Base-by-base conservation (phyloP, 805 yeast species). In the Zygotorulaspora danielsina region DNA sequence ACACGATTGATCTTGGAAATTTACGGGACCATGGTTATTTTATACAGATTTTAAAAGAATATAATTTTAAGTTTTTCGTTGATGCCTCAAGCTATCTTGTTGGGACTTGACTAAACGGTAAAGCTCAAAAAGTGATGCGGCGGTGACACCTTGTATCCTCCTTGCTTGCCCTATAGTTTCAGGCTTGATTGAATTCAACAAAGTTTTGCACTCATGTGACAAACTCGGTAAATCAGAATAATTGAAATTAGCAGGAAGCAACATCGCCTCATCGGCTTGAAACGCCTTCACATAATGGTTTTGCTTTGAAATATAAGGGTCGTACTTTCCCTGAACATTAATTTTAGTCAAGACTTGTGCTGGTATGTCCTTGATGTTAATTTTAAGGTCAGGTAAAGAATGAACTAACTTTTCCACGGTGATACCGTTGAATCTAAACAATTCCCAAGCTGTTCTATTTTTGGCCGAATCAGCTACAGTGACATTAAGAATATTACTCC, bases 81-180 rank as follows among this genome's bases (percentile, higher is more conserved):
- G 39, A 6, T 32, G 13, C 19, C 12, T 25, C 17, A 31, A 29
- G n/a, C 50, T 53, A 0, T 41, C 36, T 38, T 60, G 66, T 35
- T 55, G 52, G 8, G 55, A 36, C 44, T 58, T 63, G 5, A 57
- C 69, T 39, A 82, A 58, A 45, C 79, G 70, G 55, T 80, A 84
- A 33, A 89, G 69, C 55, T 85, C 94, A 47, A 87, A 83, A 12
- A 86, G 69, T 0, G 96, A 93, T 0, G 96, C 90, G 0, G 97
- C 96, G 0, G 97, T 90, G 2, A 93, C 79, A 1, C 98, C 97
- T 54, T 93, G 95, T 9, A 90, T 83, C 50, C 97, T 71, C 57
- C 95, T 73, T 0, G 97, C 97, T 59, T 93, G 97, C 0, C 97
- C 97, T 32, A 93, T 77, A 0, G 97, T 93, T 38, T 77, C 76